Conservation (phyloP, 2,329 filamentous ascomycete genomes). For the Trichoderma afroharzianum region DNA sequence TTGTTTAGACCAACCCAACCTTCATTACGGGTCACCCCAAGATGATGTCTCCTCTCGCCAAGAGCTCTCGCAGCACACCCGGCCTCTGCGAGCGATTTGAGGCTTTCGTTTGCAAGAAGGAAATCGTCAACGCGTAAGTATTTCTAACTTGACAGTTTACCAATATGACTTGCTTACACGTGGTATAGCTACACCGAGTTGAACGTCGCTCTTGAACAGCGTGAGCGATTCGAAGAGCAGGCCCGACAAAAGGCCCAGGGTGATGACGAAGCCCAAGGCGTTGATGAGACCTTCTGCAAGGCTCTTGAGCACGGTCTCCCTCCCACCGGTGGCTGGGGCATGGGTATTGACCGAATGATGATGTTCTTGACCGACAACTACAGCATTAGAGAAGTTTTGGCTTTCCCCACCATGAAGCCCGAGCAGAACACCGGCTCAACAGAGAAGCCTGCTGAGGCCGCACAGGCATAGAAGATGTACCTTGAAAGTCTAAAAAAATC, state of each 20-base stretch:
- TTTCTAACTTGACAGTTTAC: background rate
- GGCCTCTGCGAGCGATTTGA: conserved; percentile 97
- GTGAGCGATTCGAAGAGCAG: conserved; percentile 83
- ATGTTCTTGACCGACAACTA: conserved; percentile 96
- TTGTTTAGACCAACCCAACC: conserved; percentile 67
- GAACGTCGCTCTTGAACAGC: conserved; percentile 88
- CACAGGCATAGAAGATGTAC: background rate
- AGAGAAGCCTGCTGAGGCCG: conserved; percentile 2
- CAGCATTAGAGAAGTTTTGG: conserved; percentile 90
- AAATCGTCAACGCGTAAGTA: conserved; percentile 78
- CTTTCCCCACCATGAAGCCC: conserved; percentile 98
- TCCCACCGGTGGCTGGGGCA: conserved; percentile 92
- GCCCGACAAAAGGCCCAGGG: conserved; percentile 93
- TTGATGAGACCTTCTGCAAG: conserved; percentile 93
- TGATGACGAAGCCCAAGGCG: conserved; percentile 92
- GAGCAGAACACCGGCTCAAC: conserved; percentile 44
- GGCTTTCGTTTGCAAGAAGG: conserved; percentile 74
- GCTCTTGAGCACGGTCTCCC: conserved; percentile 87
- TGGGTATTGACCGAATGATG: conserved; percentile 90
- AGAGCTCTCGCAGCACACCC: conserved; percentile 77
- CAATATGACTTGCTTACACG: background rate
- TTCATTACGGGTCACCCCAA: conserved; percentile 58
- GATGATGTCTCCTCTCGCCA: conserved; percentile 86
- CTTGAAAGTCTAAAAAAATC: background rate
- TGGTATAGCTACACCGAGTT: conserved; percentile 75